Conservation (phyloP, 495 filamentous ascomycete genomes). For the Annulohypoxylon nitens region DNA sequence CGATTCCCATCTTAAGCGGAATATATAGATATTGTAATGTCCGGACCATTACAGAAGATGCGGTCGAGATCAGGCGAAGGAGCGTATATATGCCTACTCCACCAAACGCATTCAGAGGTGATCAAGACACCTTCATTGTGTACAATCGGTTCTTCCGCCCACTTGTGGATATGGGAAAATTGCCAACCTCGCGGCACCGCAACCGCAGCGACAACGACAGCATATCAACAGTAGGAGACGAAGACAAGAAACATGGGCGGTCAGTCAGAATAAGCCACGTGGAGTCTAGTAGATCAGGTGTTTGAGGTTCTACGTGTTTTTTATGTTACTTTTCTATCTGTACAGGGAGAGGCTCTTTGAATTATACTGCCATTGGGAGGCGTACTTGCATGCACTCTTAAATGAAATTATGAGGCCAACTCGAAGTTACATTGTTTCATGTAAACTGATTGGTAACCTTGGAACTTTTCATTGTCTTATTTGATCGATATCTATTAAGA, state of each 20-base stretch:
- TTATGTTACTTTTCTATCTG: neutral
- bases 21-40: constrained; percentile 63
- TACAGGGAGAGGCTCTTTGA: neutral
- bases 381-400: neutral
- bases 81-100: constrained; percentile 65
- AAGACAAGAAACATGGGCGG: constrained; percentile 29
- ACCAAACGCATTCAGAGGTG: constrained; percentile 61
- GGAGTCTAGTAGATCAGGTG: neutral
- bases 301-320: neutral
- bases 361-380: neutral
- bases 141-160: constrained; percentile 70
- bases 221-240: constrained; percentile 7
- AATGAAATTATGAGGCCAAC: constrained; percentile 16
- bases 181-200: constrained; percentile 41
- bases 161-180: constrained; percentile 42
- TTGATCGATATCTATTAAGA: neutral
- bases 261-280: constrained; percentile 9
- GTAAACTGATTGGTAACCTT: neutral
- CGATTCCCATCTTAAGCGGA: constrained; percentile 64
- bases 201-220: constrained; percentile 30
- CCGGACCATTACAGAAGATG: constrained; percentile 64
- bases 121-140: constrained; percentile 59
- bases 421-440: constrained; percentile 5
- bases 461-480: neutral
- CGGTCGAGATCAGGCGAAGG: constrained; percentile 62